These are phyloP conservation scores for Sclerotinia sclerotiorum DNA, from an alignment of 2,329 filamentous ascomycete species.

Conservation along the genomic window DNA sequence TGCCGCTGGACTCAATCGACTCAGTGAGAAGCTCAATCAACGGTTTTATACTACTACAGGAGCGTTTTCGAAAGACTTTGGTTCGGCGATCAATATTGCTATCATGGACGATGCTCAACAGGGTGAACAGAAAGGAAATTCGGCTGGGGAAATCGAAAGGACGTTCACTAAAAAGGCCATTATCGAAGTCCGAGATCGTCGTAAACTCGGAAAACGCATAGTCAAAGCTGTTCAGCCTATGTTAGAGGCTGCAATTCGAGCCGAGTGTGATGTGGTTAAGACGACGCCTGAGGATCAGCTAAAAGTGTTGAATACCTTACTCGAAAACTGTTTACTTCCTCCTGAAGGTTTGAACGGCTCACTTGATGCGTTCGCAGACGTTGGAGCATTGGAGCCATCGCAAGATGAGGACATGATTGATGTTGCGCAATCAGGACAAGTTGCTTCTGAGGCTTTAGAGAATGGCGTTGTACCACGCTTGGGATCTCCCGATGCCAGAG, in stretches of 20 bases:
- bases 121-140: not conserved
- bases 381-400: constrained; percentile 47
- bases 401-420: constrained; percentile 43
- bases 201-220: constrained; percentile 85
- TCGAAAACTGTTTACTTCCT: constrained; percentile 61
- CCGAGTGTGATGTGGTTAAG: constrained; percentile 77
- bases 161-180: constrained; percentile 43
- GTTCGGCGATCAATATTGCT: constrained; percentile 52
- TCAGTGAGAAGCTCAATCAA: constrained; percentile 53
- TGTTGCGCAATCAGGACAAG: constrained; percentile 1
- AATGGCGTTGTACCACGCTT: constrained; percentile 10
- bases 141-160: constrained; percentile 39
- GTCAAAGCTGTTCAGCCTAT: constrained; percentile 77
- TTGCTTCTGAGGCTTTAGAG: constrained; percentile 1
- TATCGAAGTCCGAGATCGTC: constrained; percentile 74
- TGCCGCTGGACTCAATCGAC: constrained; percentile 49
- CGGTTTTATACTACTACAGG: constrained; percentile 59
- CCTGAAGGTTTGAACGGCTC: constrained; percentile 20
- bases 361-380: constrained; percentile 14
- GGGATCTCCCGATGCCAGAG: constrained; percentile 29
- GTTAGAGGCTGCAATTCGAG: constrained; percentile 71
- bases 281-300: constrained; percentile 69
- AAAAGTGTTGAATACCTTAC: constrained; percentile 70
- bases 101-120: constrained; percentile 42
- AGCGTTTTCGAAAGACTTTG: constrained; percentile 57